Evolutionary conservation across 2,329 filamentous ascomycete genomes (phyloP), one percentile per base, ranked within the genome.

Genomic region (Iodosphaeria phyllophila): DNA sequence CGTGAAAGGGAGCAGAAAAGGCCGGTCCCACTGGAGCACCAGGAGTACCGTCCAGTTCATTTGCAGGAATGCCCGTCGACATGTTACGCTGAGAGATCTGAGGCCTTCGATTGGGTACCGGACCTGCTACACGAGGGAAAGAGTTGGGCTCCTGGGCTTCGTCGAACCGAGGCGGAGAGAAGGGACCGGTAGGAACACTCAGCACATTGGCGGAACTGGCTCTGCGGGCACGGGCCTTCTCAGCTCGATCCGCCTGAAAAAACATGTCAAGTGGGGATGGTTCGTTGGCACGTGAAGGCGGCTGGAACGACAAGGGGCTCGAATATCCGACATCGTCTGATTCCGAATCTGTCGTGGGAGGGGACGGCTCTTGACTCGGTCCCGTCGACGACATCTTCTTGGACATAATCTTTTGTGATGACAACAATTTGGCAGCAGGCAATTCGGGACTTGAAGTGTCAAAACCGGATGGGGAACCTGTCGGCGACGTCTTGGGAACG

Each of bases 221-320:
- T 30, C 61, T 59, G 14, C 58, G 57, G 22, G 60, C 62, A 30
- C 62, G 59, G 26, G 72, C 71, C 42, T 71, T 76, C 47, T 89
- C 78, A 31, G 78, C 74, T 24, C 77, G 68, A 37, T 92, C 78
- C 17, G 82, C 83, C 32, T 75, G 74, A 56, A 95, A 95, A 43
- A 95, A 74, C 33, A 92, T 64, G 39, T 95, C 84, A 4, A 95
- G 58, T 1, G 84, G 83, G 8, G 83, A 91, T 32, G 79, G 67
- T 53, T 28, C 58, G 44, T 34, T 40, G n/a, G n/a, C n/a, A 34
- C 26, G 44, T 28, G 12, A 11, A 11, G 25, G 20, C 9, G 26
- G 36, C 29, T 27, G 38, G 35, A 29, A 40, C 35, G 41, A 47
- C 30, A 37, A 50, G 34, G 42, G 47, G 37, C 37, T 56, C 36